Evolutionary conservation across 192 early-diverging fungal genomes (phyloP), one percentile per base, ranked within the genome.

Genomic region (Backusella tarrabulga): DNA sequence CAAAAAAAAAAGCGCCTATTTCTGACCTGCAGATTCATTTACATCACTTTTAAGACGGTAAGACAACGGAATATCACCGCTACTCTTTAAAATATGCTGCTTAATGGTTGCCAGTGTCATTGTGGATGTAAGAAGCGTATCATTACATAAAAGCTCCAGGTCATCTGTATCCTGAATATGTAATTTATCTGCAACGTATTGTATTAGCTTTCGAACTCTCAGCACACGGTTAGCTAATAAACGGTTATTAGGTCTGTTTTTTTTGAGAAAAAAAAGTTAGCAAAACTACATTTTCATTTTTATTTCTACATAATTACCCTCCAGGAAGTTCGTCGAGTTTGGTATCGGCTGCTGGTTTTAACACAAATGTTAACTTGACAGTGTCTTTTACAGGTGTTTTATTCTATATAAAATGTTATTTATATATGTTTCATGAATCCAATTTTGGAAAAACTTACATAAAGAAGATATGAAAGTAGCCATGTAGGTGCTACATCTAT

Each of bases 201-300:
- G 82, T 6, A 93, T 72, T 35, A 99, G 85, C 80, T 98, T 98
- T 29, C 93, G 86, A 6, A 96, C 87, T 15, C 97, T 87, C 44
- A 99, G 84, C 89, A 97, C 95, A 34, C 96, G 85, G 71, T 95
- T 96, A 17, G 97, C 96, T 23, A 91, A 90, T 35, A 99, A 83
- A 5, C 95, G 88, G 6, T 88, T 87, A 69, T 90, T 93, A 34
- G 83, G 85, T 29, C 86, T 87, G 52, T n/a, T 32, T 32, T 32
- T 32, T 32, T 34, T 34, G n/a, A 73, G 34, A 14, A 36, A 63
- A 34, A 34, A 34, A 32, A n/a, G 8, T 50, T 50, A 54, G 54
- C 8, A 52, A 19, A 52, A 52, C 17, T 56, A 23, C n/a, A 9
- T 21, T 56, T 32, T 32, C 1, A 23, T 7, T 56, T 9, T 6